phyloP scores from a whole-genome alignment of 2,329 filamentous ascomycete species.

The Coniella vitis region DNA sequence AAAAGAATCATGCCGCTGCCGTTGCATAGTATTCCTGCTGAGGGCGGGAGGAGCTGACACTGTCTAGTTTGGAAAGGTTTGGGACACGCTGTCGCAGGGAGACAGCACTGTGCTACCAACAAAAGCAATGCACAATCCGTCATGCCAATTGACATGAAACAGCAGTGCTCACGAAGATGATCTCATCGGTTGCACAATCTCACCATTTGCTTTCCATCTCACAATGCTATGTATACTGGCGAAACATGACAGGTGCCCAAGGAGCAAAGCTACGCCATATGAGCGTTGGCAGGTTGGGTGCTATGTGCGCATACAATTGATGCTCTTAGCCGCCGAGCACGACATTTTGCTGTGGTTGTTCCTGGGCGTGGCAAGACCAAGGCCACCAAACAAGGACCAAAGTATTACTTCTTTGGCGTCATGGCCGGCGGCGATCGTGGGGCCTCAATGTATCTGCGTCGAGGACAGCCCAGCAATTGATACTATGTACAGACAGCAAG shows the following conservation, averaged over 20 bases:
- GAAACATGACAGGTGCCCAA: not conserved
- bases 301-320: too few relatives aligned
- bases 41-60: not conserved
- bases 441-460: too few relatives aligned
- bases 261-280: not conserved
- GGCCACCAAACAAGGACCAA: too few relatives aligned
- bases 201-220: not conserved
- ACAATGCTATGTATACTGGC: not conserved
- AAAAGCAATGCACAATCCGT: not conserved
- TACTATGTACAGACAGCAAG: too few relatives aligned
- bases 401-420: too few relatives aligned
- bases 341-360: too few relatives aligned
- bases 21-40: too few relatives aligned
- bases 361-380: too few relatives aligned
- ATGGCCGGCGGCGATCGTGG: too few relatives aligned
- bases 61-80: not conserved
- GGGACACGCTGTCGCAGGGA: not conserved
- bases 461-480: too few relatives aligned
- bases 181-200: constrained; percentile 10
- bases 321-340: too few relatives aligned
- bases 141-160: constrained; percentile 10
- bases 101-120: not conserved
- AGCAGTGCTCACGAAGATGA: constrained; percentile 8
- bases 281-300: not conserved
- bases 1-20: too few relatives aligned